These are phyloP conservation scores for Sporothrix globosa DNA, from an alignment of 2,329 filamentous ascomycete species.

Conservation along the genomic window DNA sequence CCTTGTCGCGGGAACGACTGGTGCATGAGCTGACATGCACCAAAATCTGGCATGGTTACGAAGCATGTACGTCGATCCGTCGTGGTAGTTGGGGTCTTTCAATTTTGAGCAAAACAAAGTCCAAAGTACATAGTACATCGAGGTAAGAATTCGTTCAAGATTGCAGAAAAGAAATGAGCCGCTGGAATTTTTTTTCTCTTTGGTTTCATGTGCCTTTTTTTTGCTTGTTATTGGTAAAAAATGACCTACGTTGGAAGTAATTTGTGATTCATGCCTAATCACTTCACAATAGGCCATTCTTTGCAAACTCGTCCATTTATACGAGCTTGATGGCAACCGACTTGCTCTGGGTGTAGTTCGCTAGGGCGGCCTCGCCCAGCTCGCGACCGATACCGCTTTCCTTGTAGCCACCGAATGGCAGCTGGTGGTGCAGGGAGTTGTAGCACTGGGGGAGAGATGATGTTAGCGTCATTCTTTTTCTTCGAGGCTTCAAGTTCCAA, in stretches of 20 bases:
- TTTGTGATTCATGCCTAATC: constrained; percentile 24
- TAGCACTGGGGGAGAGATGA: constrained; percentile 45
- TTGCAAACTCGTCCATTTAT: neutral
- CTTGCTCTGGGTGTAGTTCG: constrained; percentile 71
- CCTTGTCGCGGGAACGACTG: no score
- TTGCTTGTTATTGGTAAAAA: constrained; percentile 18
- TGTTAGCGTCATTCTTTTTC: constrained; percentile 26
- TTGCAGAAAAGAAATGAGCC: neutral
- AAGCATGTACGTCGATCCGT: neutral
- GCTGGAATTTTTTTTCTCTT: neutral
- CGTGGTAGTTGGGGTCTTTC: neutral
- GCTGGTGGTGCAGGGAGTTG: constrained; percentile 71
- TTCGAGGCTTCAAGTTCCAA: neutral
- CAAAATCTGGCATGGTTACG: no score
- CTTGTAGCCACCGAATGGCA: constrained; percentile 70
- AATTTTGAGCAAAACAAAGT: neutral
- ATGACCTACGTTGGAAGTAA: neutral
- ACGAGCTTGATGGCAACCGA: constrained; percentile 60
- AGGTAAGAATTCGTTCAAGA: neutral
- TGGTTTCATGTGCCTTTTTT: constrained; percentile 21
- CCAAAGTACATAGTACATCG: neutral
- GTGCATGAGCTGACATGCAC: no score
- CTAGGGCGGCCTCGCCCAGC: constrained; percentile 67
- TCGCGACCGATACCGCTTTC: constrained; percentile 78
- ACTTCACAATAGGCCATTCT: constrained; percentile 12